phyloP scores from a whole-genome alignment of 139 green algal species.

The Diplosphaera chodatii region DNA sequence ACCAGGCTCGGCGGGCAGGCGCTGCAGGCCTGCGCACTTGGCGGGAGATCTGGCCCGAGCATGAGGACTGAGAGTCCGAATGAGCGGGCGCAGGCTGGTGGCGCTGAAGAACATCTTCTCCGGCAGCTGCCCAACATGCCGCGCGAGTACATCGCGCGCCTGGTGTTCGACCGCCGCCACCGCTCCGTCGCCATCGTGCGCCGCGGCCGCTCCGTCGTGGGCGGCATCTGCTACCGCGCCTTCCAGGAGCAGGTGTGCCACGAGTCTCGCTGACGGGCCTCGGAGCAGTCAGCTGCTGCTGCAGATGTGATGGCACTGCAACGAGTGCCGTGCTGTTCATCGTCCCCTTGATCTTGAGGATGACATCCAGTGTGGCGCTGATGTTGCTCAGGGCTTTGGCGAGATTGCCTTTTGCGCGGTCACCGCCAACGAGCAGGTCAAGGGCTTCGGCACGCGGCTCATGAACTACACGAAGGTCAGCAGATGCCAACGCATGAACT shows the following conservation, averaged over 20 bases:
- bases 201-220: constrained; percentile 52
- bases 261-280: too few species aligned
- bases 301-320: too few species aligned
- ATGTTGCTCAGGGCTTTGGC: constrained; percentile 74
- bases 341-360: too few species aligned
- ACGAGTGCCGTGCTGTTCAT: too few species aligned
- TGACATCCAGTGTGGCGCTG: too few species aligned
- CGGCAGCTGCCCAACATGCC: constrained; percentile 99
- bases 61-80: too few species aligned
- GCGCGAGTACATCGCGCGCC: constrained; percentile 92
- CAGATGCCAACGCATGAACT: too few species aligned
- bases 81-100: constrained; percentile 49
- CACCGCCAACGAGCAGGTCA: constrained; percentile 84
- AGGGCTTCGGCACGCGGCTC: constrained; percentile 90
- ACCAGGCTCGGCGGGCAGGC: too few species aligned
- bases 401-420: constrained; percentile 99
- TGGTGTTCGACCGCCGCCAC: constrained; percentile 84
- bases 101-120: constrained; percentile 93
- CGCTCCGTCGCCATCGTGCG: constrained; percentile 64
- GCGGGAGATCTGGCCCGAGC: too few species aligned
- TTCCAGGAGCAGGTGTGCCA: constrained; percentile 59
- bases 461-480: constrained; percentile 96
- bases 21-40: too few species aligned
- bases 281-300: too few species aligned
- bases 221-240: constrained; percentile 92